Base-by-base conservation (phyloP, 2,329 filamentous ascomycete species). In the Fusarium sp. region DNA sequence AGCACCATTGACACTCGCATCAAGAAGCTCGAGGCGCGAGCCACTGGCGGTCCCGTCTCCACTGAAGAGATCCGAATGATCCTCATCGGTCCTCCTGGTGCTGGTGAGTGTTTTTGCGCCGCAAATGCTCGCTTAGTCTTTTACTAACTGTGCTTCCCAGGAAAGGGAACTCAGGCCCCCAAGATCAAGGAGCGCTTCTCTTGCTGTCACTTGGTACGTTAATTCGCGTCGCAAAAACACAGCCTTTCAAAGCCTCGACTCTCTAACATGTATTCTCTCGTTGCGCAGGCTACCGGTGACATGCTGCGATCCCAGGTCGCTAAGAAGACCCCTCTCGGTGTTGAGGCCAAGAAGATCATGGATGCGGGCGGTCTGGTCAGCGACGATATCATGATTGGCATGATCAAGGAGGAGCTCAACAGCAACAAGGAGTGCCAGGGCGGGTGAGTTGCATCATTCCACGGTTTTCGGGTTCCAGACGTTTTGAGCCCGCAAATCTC, bases 311-410 rank as follows among this genome's bases (percentile, higher is more conserved):
- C 95, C 77, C 96, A 99, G 85, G 96, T 99, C 82, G 93, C 96
- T 76, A 97, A 97, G 87, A 98, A 98, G 91, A 99, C 96, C 66
- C 86, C 93, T 69, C 91, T 99, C 75, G 96, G 96, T 79, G 91
- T 93, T 82, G 95, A 98, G 88, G 96, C 96, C 77, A 99, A 99
- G 92, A 98, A 98, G 91, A 99, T 99, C 85, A 99, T 99, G 96
- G 96, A 99, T 82, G 93, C 96, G 83, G 96, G 96, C 79, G 96
- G 96, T 78, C 91, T 99, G 68, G 96, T 99, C 83, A 97, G 95
- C 84, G 96, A 99, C 85, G 96, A 98, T 83, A 99, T 99, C 82
- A 96, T 99, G 90, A 94, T 99, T 84, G 95, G 96, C 85, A 99
- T 99, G 96, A 99, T 99, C 88, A 96, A 96, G 91, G 93, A 92